Base-by-base conservation (phyloP, 352 stramenopile species). In the Phytopythium aichiense region DNA sequence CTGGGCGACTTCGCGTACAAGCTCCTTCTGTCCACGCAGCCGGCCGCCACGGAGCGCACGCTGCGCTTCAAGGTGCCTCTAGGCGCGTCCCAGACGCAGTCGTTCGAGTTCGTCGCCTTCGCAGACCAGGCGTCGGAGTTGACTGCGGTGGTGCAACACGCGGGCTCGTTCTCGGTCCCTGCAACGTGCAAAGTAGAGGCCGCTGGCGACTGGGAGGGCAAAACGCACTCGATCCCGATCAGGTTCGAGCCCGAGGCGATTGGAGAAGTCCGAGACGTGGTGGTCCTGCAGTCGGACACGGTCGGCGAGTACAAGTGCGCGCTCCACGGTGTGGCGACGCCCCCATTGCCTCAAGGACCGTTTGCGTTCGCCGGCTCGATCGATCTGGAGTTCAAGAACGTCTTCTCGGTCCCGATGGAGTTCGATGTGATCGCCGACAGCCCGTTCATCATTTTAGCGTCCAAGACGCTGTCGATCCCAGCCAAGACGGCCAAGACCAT, bases 301-400 rank as follows among this genome's bases (percentile, higher is more conserved):
- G 76, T 88, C 9, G 92, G 90, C 6, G 87, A 94, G 53, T 97
- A 97, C 71, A 84, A 76, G 22, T 97, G 88, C 58, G 72, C 77
- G 38, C 73, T 98, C 7, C 76, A 83, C n/a, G 92, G 92, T 6
- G 38, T 91, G 4, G 89, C 84, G 0, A 76, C 82, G 33, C 77
- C 91, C 2, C 84, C 90, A 2, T 57, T 92, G 4, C 92, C 92
- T 2, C 86, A 95, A 57, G 89, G 91, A 0, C 91, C 91, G 7
- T 95, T 94, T 64, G 66, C 89, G 22, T 81, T 92, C 50, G 60
- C 69, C n/a, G 61, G 72, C 7, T 72, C 66, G 1, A 79, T 76
- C 56, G 82, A 94, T 18, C 87, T 98, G 54, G 79, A 92, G 52
- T 97, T 97, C 73, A 87, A 89, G 50, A 98, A 98, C 65, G 88